Conservation (phyloP, 2,329 filamentous ascomycete genomes). For the Sporothrix humicola region DNA sequence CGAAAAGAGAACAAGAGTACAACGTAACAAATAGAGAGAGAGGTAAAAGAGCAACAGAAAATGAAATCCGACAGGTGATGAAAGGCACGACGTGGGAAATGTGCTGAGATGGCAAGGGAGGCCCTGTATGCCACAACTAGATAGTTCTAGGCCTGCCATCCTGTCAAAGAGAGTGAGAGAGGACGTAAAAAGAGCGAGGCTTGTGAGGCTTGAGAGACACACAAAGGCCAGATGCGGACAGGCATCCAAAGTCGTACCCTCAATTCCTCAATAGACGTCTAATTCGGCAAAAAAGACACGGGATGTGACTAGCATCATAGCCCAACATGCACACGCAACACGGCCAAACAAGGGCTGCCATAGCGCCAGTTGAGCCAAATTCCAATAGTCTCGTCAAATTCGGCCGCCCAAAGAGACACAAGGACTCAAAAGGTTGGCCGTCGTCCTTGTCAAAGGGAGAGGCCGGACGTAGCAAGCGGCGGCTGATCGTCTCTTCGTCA, state of each 20-base stretch:
- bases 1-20: background rate
- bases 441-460: background rate
- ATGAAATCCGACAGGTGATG: constrained; percentile 17
- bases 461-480: constrained; percentile 9
- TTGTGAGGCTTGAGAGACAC: background rate
- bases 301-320: too few species aligned
- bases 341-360: background rate
- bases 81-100: background rate
- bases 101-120: background rate
- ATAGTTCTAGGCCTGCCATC: too few species aligned
- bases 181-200: background rate
- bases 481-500: background rate
- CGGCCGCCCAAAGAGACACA: background rate
- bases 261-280: background rate
- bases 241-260: background rate
- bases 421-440: background rate
- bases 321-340: too few species aligned
- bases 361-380: background rate
- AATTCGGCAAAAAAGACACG: background rate
- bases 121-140: background rate
- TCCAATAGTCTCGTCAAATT: background rate
- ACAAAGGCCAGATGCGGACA: background rate
- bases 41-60: too few species aligned
- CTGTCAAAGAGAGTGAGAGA: background rate
- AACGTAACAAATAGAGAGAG: too few species aligned